Base-by-base conservation (phyloP, 2,329 filamentous ascomycete species). In the Knufia fluminis region DNA sequence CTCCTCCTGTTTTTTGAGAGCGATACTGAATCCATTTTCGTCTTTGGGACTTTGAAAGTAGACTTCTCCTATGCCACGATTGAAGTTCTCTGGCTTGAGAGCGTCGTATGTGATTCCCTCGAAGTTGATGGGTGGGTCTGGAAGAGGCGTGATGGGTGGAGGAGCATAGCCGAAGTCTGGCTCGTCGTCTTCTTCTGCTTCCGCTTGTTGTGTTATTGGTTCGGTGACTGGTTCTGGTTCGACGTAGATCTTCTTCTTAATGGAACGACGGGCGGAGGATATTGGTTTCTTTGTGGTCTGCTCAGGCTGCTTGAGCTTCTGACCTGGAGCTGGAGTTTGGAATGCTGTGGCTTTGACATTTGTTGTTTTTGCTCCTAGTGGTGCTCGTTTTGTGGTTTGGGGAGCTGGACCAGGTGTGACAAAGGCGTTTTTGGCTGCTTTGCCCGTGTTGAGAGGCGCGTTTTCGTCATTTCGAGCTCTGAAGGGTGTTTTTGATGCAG, bases 301-400 rank as follows among this genome's bases (percentile, higher is more conserved):
- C 55, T 82, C 81, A 44, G 77, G 67, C 51, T 82, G 79, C 42
- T 76, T 73, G 35, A 76, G 73, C 19, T 73, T 71, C 51, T 71
- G 71, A 59, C 82, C 83, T 26, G 77, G 82, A 24, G 78, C 82
- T 4, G 78, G 78, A 3, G 81, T 82, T 55, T 85, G 82, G 57
- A 81, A 76, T 44, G 74, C 75, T 62, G 74, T 79, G 52, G 83
- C 78, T 72, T 94, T 97, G 48, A 86, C 88, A 66, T 98, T 98
- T 46, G 92, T 97, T 1, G 91, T 97, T 69, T 98, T 98, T 74
- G 87, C 84, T 28, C 91, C 91, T 42, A 98, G 72, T 10, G 88
- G 86, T 32, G 90, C 89, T 61, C 91, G 82, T 7, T 14, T 20
- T 12, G 42, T 33, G 52, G 74, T 82, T 52, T 81, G 80, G 45